Conservation (phyloP, 2,329 filamentous ascomycete species). For the Fusarium acutatum region DNA sequence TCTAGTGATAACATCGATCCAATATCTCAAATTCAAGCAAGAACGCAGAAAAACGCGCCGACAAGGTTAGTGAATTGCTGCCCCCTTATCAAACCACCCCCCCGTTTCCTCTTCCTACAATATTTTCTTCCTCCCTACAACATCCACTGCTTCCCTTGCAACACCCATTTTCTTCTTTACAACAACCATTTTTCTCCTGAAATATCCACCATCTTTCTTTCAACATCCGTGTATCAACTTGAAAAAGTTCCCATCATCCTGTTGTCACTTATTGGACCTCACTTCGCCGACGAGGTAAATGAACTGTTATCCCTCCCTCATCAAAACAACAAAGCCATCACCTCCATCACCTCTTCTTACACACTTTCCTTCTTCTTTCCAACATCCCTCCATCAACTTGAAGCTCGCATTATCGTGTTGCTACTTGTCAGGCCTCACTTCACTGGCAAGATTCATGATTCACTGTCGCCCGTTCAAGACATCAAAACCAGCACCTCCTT, state of each 20-base stretch:
- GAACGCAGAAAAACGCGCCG: not conserved
- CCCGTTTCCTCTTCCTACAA: not conserved
- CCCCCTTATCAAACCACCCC: not conserved
- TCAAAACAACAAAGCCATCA: not conserved
- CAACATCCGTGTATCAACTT: not conserved
- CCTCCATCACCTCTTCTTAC: too few species aligned
- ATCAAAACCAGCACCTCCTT: not conserved
- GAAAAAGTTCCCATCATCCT: not conserved
- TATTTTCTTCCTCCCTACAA: not conserved
- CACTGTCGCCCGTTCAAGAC: not conserved
- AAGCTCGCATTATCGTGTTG: not conserved
- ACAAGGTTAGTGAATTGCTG: constrained; percentile 7
- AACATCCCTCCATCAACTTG: not conserved
- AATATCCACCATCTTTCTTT: not conserved
- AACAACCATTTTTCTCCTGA: not conserved
- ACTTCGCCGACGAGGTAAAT: not conserved
- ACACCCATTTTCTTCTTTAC: not conserved
- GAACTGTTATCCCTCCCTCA: not conserved
- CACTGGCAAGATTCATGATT: not conserved
- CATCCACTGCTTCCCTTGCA: not conserved
- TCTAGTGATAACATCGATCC: not conserved
- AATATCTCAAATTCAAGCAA: not conserved
- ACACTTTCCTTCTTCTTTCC: not conserved
- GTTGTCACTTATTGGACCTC: not conserved
- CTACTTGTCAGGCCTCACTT: not conserved